phyloP scores from a whole-genome alignment of 441 rosid genomes.

The Raphanus hybrid region DNA sequence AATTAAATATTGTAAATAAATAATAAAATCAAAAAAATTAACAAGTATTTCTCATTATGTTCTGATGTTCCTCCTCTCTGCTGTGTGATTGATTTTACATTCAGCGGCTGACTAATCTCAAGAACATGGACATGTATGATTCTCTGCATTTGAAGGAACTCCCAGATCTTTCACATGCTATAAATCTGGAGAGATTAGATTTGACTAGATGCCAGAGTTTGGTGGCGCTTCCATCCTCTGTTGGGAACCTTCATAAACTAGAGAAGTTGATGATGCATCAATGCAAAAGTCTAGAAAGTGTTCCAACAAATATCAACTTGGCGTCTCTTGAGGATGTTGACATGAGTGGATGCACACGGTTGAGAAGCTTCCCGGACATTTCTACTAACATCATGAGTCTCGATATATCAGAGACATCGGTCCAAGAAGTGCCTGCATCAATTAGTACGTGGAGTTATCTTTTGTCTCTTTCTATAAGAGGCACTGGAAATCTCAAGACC shows the following conservation, averaged over 20 bases:
- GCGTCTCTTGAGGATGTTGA: background rate
- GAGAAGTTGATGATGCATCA: background rate
- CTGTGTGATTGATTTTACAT: background rate
- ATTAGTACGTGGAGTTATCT: background rate
- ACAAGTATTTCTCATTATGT: background rate
- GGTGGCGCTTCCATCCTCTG: background rate
- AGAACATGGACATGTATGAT: constrained; percentile 26
- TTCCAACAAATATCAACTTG: background rate
- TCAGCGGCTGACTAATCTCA: constrained; percentile 15
- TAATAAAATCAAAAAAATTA: background rate
- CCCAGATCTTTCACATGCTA: constrained; percentile 44
- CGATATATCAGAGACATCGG: background rate
- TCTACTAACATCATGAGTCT: background rate
- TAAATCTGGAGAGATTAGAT: background rate
- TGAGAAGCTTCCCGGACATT: background rate
- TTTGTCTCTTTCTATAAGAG: background rate
- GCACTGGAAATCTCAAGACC: background rate
- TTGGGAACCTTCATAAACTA: background rate
- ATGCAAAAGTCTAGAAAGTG: background rate
- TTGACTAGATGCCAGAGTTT: constrained; percentile 1
- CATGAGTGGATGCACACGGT: background rate
- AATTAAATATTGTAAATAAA: no score
- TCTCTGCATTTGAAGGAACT: constrained; percentile 23
- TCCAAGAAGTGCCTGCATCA: background rate
- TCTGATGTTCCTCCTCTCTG: background rate